These are phyloP conservation scores for Digitaria exilis DNA, from an alignment of 202 grass and related monocot species.

Conservation along the genomic window DNA sequence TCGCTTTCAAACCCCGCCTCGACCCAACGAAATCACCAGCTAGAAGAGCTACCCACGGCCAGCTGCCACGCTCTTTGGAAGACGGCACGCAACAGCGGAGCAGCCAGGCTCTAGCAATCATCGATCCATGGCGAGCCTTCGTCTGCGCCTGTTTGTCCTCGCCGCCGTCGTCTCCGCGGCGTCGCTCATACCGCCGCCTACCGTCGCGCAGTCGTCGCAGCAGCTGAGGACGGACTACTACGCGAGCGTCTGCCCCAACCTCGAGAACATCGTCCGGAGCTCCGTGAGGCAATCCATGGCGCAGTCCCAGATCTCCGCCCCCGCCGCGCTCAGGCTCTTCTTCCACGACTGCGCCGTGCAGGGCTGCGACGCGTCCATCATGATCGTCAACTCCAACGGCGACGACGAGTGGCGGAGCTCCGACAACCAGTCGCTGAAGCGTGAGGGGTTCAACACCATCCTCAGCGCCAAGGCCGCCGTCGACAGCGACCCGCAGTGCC, in stretches of 20 bases:
- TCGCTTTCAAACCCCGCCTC: neutral
- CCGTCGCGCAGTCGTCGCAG: neutral
- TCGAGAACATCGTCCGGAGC: conserved; percentile 52
- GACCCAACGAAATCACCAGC: neutral
- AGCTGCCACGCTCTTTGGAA: conserved; percentile 3
- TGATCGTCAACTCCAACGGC: conserved; percentile 54
- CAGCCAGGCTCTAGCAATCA: neutral
- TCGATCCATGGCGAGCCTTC: conserved; percentile 7
- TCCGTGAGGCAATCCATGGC: conserved; percentile 51
- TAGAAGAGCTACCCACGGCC: neutral
- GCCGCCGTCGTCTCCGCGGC: neutral
- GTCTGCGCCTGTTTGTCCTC: neutral
- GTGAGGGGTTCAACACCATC: conserved; percentile 54
- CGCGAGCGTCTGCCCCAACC: conserved; percentile 49
- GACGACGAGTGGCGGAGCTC: conserved; percentile 62
- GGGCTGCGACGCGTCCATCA: conserved; percentile 74
- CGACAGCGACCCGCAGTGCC: conserved; percentile 61
- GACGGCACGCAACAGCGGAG: conserved; percentile 7
- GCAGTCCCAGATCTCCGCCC: conserved; percentile 47
- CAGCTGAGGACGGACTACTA: conserved; percentile 54
- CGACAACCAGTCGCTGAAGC: conserved; percentile 62
- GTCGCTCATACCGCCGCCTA: neutral
- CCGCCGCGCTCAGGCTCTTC: conserved; percentile 63
- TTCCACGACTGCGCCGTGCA: conserved; percentile 85
- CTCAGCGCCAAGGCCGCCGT: conserved; percentile 61